Evolutionary conservation across 805 yeast species (phyloP).

Genomic region (Schwanniomyces vanrijiae): DNA sequence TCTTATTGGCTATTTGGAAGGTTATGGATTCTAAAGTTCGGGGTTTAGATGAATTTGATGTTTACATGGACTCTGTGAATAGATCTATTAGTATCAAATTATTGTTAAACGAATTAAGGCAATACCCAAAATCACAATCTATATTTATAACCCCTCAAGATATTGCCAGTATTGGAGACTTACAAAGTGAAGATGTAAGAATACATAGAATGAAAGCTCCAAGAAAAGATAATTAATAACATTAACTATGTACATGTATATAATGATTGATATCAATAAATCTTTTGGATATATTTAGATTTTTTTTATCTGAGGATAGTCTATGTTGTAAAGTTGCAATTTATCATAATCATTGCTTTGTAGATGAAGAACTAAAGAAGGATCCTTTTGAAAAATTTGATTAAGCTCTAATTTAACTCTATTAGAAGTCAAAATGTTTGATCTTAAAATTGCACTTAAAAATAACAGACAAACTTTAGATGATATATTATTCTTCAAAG

Average conservation of each 20-base stretch:
- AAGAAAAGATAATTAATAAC: conserved; percentile 14
- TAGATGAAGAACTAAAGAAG: neutral
- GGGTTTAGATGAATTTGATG: conserved; percentile 96
- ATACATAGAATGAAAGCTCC: conserved; percentile 60
- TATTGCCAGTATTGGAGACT: conserved; percentile 67
- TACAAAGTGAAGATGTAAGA: conserved; percentile 51
- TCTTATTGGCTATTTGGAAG: conserved; percentile 87
- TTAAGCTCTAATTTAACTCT: conserved; percentile 1
- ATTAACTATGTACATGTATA: conserved; percentile 3
- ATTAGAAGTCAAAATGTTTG: neutral
- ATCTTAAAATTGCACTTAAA: neutral
- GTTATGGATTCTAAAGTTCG: conserved; percentile 85
- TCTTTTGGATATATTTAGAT: neutral
- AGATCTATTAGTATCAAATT: conserved; percentile 75
- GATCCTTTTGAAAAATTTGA: conserved; percentile 3
- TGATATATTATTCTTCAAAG: neutral
- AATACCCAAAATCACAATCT: conserved; percentile 72
- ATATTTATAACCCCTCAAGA: conserved; percentile 94
- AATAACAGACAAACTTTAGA: conserved; percentile 3
- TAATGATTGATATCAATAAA: neutral
- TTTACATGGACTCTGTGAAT: conserved; percentile 93
- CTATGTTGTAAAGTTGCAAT: neutral
- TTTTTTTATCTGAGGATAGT: conserved; percentile 1
- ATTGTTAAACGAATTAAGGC: conserved; percentile 65
- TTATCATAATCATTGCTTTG: conserved; percentile 2